phyloP scores from a whole-genome alignment of 352 stramenopile genomes.

The Globisporangium camurandrum region DNA sequence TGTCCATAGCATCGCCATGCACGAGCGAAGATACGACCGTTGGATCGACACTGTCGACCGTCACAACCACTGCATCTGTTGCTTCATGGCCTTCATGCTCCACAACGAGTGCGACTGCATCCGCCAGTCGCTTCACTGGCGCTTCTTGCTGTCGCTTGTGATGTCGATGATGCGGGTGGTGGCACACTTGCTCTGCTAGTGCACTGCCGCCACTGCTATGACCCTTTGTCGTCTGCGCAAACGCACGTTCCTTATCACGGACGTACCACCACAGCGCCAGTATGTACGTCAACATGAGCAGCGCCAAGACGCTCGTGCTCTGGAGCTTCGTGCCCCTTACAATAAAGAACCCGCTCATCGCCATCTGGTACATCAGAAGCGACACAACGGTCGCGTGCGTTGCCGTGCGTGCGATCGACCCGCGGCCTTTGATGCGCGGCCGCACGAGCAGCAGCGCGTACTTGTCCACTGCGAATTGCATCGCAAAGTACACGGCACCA shows the following conservation, averaged over 20 bases:
- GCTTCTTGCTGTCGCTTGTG: slow-evolving; percentile 13
- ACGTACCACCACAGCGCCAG: slow-evolving; percentile 77
- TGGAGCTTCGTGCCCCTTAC: slow-evolving; percentile 69
- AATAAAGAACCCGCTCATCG: slow-evolving; percentile 83
- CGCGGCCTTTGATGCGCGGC: slow-evolving; percentile 75
- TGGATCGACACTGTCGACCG: too few relatives aligned
- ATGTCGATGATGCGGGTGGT: too few relatives aligned
- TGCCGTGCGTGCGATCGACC: slow-evolving; percentile 72
- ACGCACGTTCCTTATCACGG: slow-evolving; percentile 75
- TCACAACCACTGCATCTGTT: slow-evolving; percentile 9
- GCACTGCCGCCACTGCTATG: slow-evolving; percentile 28
- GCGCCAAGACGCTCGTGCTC: slow-evolving; percentile 54
- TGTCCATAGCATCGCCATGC: too few relatives aligned
- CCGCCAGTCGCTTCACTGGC: slow-evolving; percentile 2
- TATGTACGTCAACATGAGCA: slow-evolving; percentile 82
- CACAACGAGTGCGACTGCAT: too few relatives aligned
- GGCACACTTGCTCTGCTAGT: too few relatives aligned
- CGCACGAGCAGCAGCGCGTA: slow-evolving; percentile 76
- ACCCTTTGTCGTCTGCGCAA: slow-evolving; percentile 28
- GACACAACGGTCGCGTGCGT: slow-evolving; percentile 77
- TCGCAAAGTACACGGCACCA: slow-evolving; percentile 74
- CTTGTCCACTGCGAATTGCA: slow-evolving; percentile 83
- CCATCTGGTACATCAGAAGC: slow-evolving; percentile 72
- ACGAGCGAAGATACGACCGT: too few relatives aligned
- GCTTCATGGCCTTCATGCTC: too few relatives aligned